Base-by-base conservation (phyloP, 2,329 filamentous ascomycete genomes). In the Epichloe coenophiala region DNA sequence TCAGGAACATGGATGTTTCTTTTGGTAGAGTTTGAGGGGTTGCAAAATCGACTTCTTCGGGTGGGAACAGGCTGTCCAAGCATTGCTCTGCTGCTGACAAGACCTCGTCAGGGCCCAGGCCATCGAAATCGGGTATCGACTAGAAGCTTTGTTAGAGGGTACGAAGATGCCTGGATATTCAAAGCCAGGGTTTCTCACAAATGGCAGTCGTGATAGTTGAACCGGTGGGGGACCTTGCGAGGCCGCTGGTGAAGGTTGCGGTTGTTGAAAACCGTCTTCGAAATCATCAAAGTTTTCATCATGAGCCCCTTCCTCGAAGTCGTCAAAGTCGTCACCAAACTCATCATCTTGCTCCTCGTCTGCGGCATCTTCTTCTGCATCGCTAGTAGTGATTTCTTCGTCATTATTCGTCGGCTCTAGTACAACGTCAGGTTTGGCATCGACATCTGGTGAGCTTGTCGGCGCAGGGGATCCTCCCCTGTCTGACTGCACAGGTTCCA, bases 1-100 rank as follows among this genome's bases (percentile, higher is more conserved):
- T 94, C 50, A 88, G 80, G 67, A 96, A 93, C 47, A 88, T 78
- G 43, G 84, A 72, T 54, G 77, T 74, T 36, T 75, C 74, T 58
- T 73, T 74, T 7, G 72, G 69, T n/a, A 71, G 66, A 51, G 74
- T 71, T 51, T 73, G 76, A 43, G 74, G 68, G 5, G 69, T 64
- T 15, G 76, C 72, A 21, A 74, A 66, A 49, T 77, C 71, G 53
- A 76, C 71, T 54, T 75, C 68, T 50, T 78, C 72, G 5, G 76
- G 71, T 2, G 81, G 77, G 59, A 86, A 89, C 51, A 87, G 72
- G 37, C 73, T 71, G 59, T 81, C 72, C 57, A 90, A 70, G 65
- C 86, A 87, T 3, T 83, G 78, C 56, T 83, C 75, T 50, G 80
- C 76, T 41, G 79, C 74, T 54, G 73, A 68, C 54, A 75, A 65